Evolutionary conservation across 805 yeast genomes (phyloP), one percentile per base, ranked within the genome.

Genomic region (Debaryomyces maramus): DNA sequence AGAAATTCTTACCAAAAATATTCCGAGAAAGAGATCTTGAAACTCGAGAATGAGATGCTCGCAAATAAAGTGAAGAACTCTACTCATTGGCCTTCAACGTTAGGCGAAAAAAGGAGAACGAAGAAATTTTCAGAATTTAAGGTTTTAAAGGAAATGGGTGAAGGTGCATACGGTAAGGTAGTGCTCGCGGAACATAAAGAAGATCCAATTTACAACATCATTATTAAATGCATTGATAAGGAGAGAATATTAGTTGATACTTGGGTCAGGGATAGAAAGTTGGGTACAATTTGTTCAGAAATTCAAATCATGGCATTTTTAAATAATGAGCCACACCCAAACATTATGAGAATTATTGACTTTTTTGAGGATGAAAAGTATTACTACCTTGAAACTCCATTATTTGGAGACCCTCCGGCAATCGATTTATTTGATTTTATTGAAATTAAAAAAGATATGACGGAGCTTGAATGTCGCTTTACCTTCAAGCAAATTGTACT

Each of bases 131-230:
- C 73, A 0, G 96, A 89, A 57, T 93, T 88, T 52, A 62, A 67
- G 1, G 75, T 86, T 1, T 33, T 88, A 32, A 85, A 86, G 57
- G 79, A 81, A 46, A 79, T 93, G 81, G 99, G 99, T 1, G 91
- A 86, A 60, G 99, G 99, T 27, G 97, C 98, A 0, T 93, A 93
- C 56, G 99, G 99, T 9, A 87, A 88, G 56, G 99, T 93, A 14
- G 83, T 88, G 18, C 72, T 88, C 17, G 93, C 87, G 3, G 77
- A 77, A 58, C 85, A 83, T 54, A 77, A 75, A 33, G 70, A 73
- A 19, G 88, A 85, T 50, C 73, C 77, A 0, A 63, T 63, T 2
- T 83, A 86, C 58, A 77, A 73, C 45, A 83, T 88, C 29, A 87
- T 93, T 13, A 78, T 90, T 43, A 93, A 93, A 61, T 81, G 95